Base-by-base conservation (phyloP, 768 basidiomycete species). In the Trametes meyenii region DNA sequence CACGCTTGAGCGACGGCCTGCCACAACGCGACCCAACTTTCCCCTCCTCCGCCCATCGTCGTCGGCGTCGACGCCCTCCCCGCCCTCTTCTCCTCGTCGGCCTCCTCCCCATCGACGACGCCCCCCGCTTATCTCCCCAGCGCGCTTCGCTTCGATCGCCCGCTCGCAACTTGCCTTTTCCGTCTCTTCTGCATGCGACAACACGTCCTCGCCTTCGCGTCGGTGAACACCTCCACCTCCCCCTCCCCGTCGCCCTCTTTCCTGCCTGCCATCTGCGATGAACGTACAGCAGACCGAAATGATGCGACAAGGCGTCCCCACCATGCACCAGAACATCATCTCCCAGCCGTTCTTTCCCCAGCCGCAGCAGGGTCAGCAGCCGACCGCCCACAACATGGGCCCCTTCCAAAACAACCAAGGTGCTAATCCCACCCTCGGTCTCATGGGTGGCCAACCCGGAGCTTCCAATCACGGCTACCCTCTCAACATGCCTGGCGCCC, bases 201-300 rank as follows among this genome's bases (percentile, higher is more conserved):
- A 54, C 65, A 45, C 67, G 63, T 56, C 61, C 43, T 63, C 38
- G 48, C 56, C 53, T 49, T 60, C 64, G 62, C 64, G 51, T 59
- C 64, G 44, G 51, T 60, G 49, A 50, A 60, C 51, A 56, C 52
- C 64, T 58, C 65, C 58, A 50, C 61, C 51, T 21, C 59, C 52
- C 53, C 21, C 50, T 38, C 35, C 44, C 46, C 55, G 43, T 33
- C 48, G 39, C 29, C 53, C 38, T 33, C 29, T 8, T 3, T 33
- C 29, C 29, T 33, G 3, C 29, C 29, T 33, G 8, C 29, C 29
- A 55, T 38, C 54, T 48, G 33, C 53, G 70, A 86, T 86, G 83
- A 86, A 84, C 78, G 70, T 74, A 67, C 83, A 48, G 40, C 58
- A 79, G 56, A 72, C 70, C 63, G 80, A 85, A 66, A 76, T 85